phyloP scores from a whole-genome alignment of 2,329 filamentous ascomycete species.

The Pyricularia sp. region DNA sequence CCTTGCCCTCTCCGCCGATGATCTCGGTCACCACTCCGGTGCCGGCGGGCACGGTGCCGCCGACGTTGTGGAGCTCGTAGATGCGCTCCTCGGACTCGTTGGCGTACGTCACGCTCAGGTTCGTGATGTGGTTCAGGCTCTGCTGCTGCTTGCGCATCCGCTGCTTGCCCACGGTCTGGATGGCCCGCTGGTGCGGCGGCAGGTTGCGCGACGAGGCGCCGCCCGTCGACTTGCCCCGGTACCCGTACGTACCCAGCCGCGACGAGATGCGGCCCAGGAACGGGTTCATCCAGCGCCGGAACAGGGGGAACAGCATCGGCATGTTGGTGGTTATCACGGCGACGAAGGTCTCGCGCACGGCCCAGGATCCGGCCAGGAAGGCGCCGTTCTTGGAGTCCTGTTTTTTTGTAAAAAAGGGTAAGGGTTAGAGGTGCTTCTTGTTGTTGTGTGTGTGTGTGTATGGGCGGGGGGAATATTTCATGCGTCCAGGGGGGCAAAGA shows the following conservation, averaged over 20 bases:
- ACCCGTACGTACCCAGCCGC: background rate
- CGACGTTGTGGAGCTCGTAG: background rate
- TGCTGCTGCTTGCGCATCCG: background rate
- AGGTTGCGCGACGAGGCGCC: slow-evolving; percentile 27
- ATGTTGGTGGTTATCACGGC: slow-evolving; percentile 15
- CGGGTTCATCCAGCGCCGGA: slow-evolving; percentile 7
- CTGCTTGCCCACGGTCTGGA: slow-evolving; percentile 64
- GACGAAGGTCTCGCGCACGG: slow-evolving; percentile 17
- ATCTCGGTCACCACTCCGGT: background rate
- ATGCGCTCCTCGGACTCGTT: slow-evolving; percentile 1
- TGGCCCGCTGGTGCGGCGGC: slow-evolving; percentile 44
- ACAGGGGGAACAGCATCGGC: slow-evolving; percentile 14
- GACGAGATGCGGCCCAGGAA: background rate
- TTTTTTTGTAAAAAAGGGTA: too few relatives aligned
- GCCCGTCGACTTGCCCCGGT: background rate
- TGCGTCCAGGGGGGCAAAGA: too few relatives aligned
- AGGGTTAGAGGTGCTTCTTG: background rate
- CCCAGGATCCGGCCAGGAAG: slow-evolving; percentile 28
- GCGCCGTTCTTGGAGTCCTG: slow-evolving; percentile 26
- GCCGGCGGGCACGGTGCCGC: background rate
- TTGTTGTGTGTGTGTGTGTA: too few relatives aligned
- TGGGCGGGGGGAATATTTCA: too few relatives aligned
- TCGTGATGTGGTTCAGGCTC: background rate
- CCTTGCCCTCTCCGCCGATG: background rate
- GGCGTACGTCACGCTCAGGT: background rate